A percentile compares a stretch with the other conserved stretches of the same genome.
Conservation (phyloP, 2,329 filamentous ascomycete genomes). For the Aspergillus fijiensis region DNA sequence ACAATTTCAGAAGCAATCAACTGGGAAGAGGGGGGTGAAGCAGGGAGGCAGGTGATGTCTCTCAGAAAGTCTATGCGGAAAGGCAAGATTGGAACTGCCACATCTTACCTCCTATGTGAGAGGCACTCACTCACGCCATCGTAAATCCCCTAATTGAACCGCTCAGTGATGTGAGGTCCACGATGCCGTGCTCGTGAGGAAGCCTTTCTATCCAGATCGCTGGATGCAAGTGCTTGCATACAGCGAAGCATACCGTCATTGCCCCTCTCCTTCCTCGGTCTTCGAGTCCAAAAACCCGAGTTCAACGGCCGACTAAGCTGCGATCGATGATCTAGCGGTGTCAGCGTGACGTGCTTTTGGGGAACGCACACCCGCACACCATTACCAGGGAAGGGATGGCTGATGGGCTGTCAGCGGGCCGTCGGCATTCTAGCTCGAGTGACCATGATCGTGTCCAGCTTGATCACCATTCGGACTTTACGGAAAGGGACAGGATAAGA, state of each 20-base stretch:
- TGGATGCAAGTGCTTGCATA: constrained; percentile 2
- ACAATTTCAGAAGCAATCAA: not conserved
- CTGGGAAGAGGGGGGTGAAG: not conserved
- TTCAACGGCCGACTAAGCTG: not conserved
- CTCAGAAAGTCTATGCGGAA: not conserved
- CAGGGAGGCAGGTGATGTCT: constrained; percentile 1
- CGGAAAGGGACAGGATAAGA: constrained; percentile 23
- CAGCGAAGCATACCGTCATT: not conserved
- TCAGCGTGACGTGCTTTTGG: constrained; percentile 10
- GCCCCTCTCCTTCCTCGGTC: not conserved
- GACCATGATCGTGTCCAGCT: constrained; percentile 28
- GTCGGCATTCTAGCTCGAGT: constrained; percentile 10
- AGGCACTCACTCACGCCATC: not conserved
- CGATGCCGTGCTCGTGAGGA: constrained; percentile 1
- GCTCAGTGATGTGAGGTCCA: not conserved
- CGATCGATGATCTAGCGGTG: constrained; percentile 20
- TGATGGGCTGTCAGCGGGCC: not conserved
- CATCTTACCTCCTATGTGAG: not conserved
- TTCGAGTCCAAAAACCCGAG: not conserved
- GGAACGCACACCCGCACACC: not conserved
- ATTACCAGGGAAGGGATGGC: not conserved
- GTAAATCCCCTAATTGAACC: not conserved
- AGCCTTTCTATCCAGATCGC: not conserved
- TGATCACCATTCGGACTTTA: constrained; percentile 35
- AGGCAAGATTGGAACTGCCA: not conserved